Conservation (phyloP, 2,329 filamentous ascomycete species). For the Beauveria sp. region DNA sequence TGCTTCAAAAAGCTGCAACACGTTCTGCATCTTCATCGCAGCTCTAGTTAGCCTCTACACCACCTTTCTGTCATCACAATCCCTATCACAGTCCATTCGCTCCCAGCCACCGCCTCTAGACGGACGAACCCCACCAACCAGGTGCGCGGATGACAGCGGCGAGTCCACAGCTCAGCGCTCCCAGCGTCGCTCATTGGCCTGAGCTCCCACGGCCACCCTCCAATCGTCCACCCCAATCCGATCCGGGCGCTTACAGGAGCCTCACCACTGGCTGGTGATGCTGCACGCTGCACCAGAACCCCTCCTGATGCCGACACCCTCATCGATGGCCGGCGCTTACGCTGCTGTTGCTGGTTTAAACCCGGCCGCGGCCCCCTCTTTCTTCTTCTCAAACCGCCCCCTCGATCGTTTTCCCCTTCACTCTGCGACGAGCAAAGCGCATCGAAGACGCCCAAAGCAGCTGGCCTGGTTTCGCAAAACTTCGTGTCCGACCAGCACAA, state of each 20-base stretch:
- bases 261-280: conserved; percentile 6
- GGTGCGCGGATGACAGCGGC: background rate
- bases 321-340: background rate
- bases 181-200: conserved; percentile 4
- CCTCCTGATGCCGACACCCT: conserved; percentile 1
- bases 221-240: conserved; percentile 6
- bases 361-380: background rate
- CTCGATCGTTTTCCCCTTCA: background rate
- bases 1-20: background rate
- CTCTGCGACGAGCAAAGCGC: background rate
- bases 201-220: background rate
- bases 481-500: background rate
- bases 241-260: conserved; percentile 11
- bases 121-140: background rate
- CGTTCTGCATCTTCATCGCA: background rate
- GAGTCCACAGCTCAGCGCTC: background rate
- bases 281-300: background rate
- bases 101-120: background rate
- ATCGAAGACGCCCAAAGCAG: background rate
- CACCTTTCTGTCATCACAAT: background rate
- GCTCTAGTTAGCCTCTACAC: too few species aligned
- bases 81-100: background rate
- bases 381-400: background rate
- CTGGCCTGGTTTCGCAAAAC: background rate
- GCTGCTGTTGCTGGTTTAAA: conserved; percentile 1